Conservation (phyloP, 192 early-diverging fungal species). For the Coemansia sp. region DNA sequence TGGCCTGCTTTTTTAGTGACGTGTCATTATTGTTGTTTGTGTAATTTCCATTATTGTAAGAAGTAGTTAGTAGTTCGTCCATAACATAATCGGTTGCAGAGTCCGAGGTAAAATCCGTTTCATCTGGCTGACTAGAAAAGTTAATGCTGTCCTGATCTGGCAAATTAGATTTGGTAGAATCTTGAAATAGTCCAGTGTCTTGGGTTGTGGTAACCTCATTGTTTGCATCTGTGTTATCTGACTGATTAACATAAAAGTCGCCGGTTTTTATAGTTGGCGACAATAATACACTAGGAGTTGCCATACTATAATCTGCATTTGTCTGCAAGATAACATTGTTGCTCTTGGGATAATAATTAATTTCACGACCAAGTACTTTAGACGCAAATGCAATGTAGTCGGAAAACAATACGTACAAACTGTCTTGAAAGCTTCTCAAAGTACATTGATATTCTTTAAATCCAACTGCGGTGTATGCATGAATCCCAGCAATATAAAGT, state of each 20-base stretch:
- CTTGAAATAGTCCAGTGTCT: too few relatives aligned
- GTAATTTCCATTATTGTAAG: neutral
- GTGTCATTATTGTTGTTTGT: too few relatives aligned
- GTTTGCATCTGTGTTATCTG: too few relatives aligned
- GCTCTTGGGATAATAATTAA: neutral
- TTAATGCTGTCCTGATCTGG: neutral
- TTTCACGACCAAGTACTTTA: neutral
- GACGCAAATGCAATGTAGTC: constrained; percentile 9
- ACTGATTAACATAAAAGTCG: constrained; percentile 4
- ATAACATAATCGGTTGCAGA: neutral
- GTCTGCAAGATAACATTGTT: neutral
- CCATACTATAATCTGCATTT: neutral
- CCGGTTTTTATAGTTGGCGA: neutral
- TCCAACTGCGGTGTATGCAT: neutral
- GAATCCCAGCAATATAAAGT: neutral
- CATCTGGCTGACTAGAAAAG: too few relatives aligned
- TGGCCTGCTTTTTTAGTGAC: neutral
- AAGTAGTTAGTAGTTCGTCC: neutral
- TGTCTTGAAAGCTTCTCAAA: neutral
- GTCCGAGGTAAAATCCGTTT: neutral
- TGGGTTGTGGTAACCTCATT: neutral
- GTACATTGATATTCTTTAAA: neutral
- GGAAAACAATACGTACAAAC: constrained; percentile 1
- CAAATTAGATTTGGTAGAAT: too few relatives aligned
- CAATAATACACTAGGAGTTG: neutral